Evolutionary conservation across 2,329 filamentous ascomycete species (phyloP).

Genomic region (Fusarium nematophilum): DNA sequence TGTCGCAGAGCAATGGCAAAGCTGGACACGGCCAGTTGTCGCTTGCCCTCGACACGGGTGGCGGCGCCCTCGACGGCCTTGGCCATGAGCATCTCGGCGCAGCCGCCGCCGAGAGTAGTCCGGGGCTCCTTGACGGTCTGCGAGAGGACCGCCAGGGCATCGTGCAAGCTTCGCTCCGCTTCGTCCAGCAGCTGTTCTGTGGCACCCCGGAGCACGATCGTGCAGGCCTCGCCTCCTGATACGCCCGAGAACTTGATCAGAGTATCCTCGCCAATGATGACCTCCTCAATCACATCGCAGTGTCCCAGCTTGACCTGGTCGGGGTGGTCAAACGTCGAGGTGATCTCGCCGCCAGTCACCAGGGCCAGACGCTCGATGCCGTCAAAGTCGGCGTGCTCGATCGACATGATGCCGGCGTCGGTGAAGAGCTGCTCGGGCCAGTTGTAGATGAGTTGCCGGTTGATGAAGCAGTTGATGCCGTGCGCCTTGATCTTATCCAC

Average conservation of each 20-base stretch:
- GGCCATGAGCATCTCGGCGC: constrained; percentile 98
- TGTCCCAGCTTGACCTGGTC: constrained; percentile 96
- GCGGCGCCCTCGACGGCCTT: constrained; percentile 96
- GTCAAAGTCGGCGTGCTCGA: constrained; percentile 99
- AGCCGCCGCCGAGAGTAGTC: constrained; percentile 94
- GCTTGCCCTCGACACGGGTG: constrained; percentile 95
- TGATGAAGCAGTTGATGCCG: constrained; percentile 99
- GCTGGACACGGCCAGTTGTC: constrained; percentile 89
- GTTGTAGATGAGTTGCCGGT: constrained; percentile 99
- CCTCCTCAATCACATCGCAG: constrained; percentile 95
- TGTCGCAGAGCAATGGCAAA: constrained; percentile 92
- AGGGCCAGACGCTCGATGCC: constrained; percentile 94
- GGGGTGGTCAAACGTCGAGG: constrained; percentile 97
- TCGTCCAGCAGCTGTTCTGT: constrained; percentile 98
- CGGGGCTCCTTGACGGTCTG: constrained; percentile 96
- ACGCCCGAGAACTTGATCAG: constrained; percentile 98
- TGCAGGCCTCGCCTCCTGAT: constrained; percentile 93
- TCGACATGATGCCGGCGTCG: constrained; percentile 96
- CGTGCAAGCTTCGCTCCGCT: constrained; percentile 94
- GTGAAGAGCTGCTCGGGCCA: constrained; percentile 99
- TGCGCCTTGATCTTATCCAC: constrained; percentile 99
- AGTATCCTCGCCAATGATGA: constrained; percentile 98
- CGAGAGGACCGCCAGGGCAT: constrained; percentile 94
- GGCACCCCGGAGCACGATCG: constrained; percentile 93
- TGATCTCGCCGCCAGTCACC: constrained; percentile 96